Percentiles rank a stretch among this genome's conserved stretches.
phyloP scores from a whole-genome alignment of 2,329 filamentous ascomycete species.

The Xylariaceae sp. region DNA sequence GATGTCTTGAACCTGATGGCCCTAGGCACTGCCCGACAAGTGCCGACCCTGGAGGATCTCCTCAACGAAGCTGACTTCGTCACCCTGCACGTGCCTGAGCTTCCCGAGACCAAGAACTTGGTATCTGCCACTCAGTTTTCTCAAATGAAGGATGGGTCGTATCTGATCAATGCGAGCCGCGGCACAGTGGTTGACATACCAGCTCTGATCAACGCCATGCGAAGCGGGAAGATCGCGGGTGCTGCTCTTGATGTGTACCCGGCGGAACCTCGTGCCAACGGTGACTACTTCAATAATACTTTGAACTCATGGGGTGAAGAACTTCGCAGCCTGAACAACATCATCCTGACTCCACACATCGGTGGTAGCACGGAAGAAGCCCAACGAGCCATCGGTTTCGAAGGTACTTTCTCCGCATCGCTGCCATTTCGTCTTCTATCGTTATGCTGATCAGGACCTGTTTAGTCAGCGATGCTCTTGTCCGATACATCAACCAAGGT shows the following conservation, averaged over 20 bases:
- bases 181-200: constrained; percentile 93
- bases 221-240: constrained; percentile 80
- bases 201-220: constrained; percentile 82
- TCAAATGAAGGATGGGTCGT: constrained; percentile 88
- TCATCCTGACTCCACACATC: constrained; percentile 95
- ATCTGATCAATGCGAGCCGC: constrained; percentile 93
- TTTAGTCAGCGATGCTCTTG: constrained; percentile 74
- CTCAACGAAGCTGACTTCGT: constrained; percentile 84
- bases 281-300: constrained; percentile 83
- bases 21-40: constrained; percentile 80
- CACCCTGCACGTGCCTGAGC: constrained; percentile 89
- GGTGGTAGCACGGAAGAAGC: constrained; percentile 97
- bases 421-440: neutral
- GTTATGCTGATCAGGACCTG: constrained; percentile 13
- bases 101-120: constrained; percentile 89
- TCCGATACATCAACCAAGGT: constrained; percentile 94
- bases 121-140: constrained; percentile 75
- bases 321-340: constrained; percentile 77
- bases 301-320: constrained; percentile 85
- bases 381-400: constrained; percentile 89
- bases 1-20: constrained; percentile 94
- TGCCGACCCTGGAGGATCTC: constrained; percentile 70
- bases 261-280: constrained; percentile 87
- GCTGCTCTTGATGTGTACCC: constrained; percentile 97
- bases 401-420: constrained; percentile 47